Base-by-base conservation (phyloP, 2,329 filamentous ascomycete genomes). In the Talaromyces sp. region DNA sequence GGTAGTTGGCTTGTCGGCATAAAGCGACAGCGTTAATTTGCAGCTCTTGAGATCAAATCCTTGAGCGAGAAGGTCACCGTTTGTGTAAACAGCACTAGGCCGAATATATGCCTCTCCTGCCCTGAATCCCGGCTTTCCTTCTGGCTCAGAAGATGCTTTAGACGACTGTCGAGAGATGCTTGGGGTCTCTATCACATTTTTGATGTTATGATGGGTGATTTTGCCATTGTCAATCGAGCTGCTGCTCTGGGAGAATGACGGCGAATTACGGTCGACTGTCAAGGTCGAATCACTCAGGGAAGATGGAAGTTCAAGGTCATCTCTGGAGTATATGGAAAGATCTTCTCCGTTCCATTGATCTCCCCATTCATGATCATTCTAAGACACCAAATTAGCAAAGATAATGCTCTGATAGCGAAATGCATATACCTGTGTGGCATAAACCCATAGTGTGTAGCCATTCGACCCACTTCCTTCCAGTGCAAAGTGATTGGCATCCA, bases 331-430 rank as follows among this genome's bases (percentile, higher is more conserved):
- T 63, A 99, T 95, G 5, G 93, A 97, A 39, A 99, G 80, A 75
- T 99, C 95, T 77, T 99, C 95, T 56, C 95, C 95, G 70, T 99
- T 99, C 95, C 95, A 99, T 69, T 92, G 88, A 72, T 99, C 95
- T 63, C 95, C 95, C 79, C 91, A 89, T 73, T 89, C 83, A 74
- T 99, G 95, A 67, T 90, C 89, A 74, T 98, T 99, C 84, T 91
- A 7, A 8, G 54, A 62, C 50, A 39, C 37, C 1, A 10, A 60
- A 35, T 61, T 22, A 59, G 39, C 57, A 4, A 56, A 41, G 49
- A 13, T 59, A n/a, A 54, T 13, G n/a, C 10, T 52, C 37, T 10
- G 5, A 7, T 13, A 41, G 39, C 10, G 41, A 45, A 25, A 57
- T 50, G 37, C 69, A 83, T 33, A 74, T 81, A 90, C 90, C 73